Evolutionary conservation across 1,284 basidiomycete genomes (phyloP), one percentile per base, ranked within the genome.

Genomic region (Ganoderma boninense): DNA sequence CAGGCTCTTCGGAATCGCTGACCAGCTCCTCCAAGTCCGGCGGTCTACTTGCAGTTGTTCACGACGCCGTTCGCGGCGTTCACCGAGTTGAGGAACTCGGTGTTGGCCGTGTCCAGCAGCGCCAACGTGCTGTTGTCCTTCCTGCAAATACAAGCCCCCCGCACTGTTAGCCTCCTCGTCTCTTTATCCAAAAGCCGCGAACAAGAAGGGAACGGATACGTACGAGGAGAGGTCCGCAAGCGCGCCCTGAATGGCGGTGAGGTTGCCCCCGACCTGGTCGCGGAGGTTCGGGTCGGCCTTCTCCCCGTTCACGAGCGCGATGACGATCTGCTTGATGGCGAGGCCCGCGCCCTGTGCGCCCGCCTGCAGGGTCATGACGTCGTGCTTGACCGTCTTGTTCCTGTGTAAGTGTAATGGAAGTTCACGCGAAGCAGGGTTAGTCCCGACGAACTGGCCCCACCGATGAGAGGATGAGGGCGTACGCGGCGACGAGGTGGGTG

Each of bases 41-140:
- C n/a, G 46, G 8, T 11, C 57, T 69, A 70, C 68, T 72, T 68
- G 71, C 71, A 72, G 59, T 72, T 72, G 62, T 46, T 68, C 23
- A 70, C 61, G 43, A 72, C 71, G 13, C 71, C 71, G 38, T 63
- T 65, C 2, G 59, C 71, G 6, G 71, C 71, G 26, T 66, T 65
- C 23, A 26, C 64, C 14, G 71, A 64, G 64, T 72, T 72, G 23
- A 52, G 64, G n/a, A 70, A 57, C 66, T 72, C 64, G 6, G 40
- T 49, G 59, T 61, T 42, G 18, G 69, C 71, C 46, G 26, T 44
- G 23, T 43, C 46, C 14, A 72, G 61, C 40, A 68, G 29, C 20
- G 68, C 64, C 3, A 60, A n/a, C 2, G 71, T 70, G 13, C 43
- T 60, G 38, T 62, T 68, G 59, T 72, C 63, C 35, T 61, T 64